Evolutionary conservation across 768 basidiomycete genomes (phyloP), one percentile per base, ranked within the genome.

Genomic region (Leccinellum albellum): DNA sequence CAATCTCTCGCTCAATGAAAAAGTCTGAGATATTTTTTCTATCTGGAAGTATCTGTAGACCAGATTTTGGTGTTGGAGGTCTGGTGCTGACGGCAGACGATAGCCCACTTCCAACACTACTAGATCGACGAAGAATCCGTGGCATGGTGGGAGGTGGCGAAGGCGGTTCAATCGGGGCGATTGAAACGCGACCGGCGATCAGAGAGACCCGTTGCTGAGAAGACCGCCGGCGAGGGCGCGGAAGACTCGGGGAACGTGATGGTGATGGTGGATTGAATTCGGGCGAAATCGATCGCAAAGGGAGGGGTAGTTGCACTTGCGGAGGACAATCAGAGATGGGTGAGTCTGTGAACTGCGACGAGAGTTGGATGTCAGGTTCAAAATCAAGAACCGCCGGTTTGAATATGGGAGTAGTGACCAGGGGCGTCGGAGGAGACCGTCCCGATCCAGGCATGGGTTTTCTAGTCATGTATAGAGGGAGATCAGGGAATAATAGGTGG

Each of bases 201-300:
- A 93, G 78, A 14, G 91, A 92, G 24, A 93, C 87, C 50, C 91
- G 82, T 60, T 91, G 89, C 62, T 91, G 90, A 7, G 91, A 91
- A 35, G 90, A 91, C 54, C 91, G 79, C 50, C 88, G 78, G 17
- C 90, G 82, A 32, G 88, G 80, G 6, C 87, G 85, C 32, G 85
- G 79, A 21, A 80, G 78, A 12, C 83, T 79, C 13, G 85, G 78
- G 26, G 85, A 82, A 56, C 76, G 80, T 42, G 77, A 61, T 24
- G 75, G 68, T 7, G 73, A 63, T 26, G 74, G 64, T 35, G 64
- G 70, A 50, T 66, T 65, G 29, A 60, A 51, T 52, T 65, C 63
- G 32, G 64, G 50, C 21, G 59, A 23, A 53, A 51, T 56, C 31
- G 60, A 61, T 33, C 61, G 68, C 59, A 61, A 66, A 52, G 53